Evolutionary conservation across 2,329 filamentous ascomycete species (phyloP), one percentile per base, ranked within the genome.

Genomic region (Cladosporium oxysporum): DNA sequence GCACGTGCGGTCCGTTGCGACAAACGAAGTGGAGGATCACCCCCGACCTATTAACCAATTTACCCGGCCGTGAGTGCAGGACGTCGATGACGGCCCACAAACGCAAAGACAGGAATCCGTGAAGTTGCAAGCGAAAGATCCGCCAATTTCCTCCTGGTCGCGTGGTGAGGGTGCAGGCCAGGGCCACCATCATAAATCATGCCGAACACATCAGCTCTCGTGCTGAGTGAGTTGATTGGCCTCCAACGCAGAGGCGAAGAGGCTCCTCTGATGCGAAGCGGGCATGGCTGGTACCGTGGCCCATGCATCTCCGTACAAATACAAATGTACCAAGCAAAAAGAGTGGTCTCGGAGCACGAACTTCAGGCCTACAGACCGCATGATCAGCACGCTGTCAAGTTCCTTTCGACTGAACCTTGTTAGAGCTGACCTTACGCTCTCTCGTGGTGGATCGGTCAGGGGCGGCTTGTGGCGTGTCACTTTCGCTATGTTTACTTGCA

Each of bases 1-100:
- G 50, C 61, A 63, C 61, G 61, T 63, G 61, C 50, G 61, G 61
- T 57, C 50, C 50, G 61, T 55, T 53, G 61, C 61, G 61, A 63
- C 31, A 53, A 29, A 28, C 47, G 60, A 62, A 41, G 41, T 55
- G 49, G 60, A 62, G 60, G 60, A 63, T 57, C 61, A 52, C 23
- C 49, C 49, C 33, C 33, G 33, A 21, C 47, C n/a, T 63, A 57
- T 63, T 57, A 47, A 10, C 50, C 61, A 31, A 57, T 63, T 63
- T 63, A 63, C 7, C 61, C 61, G 61, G 60, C 16, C 28, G 52
- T 33, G 52, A 55, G 26, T 29, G 52, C 14, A 8, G 11, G 8
- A 33, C 52, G 8, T 55, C 18, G 28, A 55, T 55, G 52, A 55
- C 49, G 49, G 52, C 14, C 26, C 10, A 31, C 28, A 31, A 31